Conservation (phyloP, 148 eudicot genomes). For the Silene uniflora region DNA sequence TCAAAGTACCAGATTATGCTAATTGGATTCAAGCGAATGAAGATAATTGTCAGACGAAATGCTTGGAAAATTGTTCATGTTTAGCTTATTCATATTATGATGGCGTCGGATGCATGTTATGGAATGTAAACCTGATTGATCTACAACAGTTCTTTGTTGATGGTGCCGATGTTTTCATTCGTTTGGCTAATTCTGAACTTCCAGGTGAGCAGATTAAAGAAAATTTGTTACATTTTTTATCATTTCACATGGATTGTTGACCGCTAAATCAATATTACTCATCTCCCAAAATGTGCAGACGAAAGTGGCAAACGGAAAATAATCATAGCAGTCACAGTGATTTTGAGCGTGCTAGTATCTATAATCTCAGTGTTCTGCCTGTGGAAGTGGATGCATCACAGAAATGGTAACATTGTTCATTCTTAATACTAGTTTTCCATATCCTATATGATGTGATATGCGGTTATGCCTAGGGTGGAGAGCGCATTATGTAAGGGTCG, state of each 20-base stretch:
- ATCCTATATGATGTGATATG: slow-evolving; percentile 14
- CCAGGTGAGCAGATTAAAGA: no score
- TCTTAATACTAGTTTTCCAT: not conserved
- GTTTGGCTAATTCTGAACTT: slow-evolving; percentile 35
- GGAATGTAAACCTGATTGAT: slow-evolving; percentile 39
- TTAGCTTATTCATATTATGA: slow-evolving; percentile 34
- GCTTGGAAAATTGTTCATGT: slow-evolving; percentile 43
- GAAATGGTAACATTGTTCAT: slow-evolving; percentile 4
- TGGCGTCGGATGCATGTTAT: slow-evolving; percentile 40
- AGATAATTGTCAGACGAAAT: slow-evolving; percentile 27
- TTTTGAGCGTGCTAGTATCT: slow-evolving; percentile 5
- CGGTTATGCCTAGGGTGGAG: slow-evolving; percentile 12
- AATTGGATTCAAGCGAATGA: slow-evolving; percentile 3
- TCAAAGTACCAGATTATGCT: slow-evolving; percentile 38
- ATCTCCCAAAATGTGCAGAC: slow-evolving; percentile 19
- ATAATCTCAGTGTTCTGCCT: slow-evolving; percentile 13
- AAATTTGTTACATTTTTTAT: no score
- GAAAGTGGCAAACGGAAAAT: slow-evolving; percentile 5
- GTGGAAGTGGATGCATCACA: slow-evolving; percentile 23
- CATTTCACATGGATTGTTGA: no score
- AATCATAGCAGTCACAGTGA: slow-evolving; percentile 22
- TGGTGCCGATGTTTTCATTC: slow-evolving; percentile 37
- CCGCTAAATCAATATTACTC: no score
- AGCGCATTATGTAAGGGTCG: not conserved
- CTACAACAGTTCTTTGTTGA: slow-evolving; percentile 13